phyloP scores from a whole-genome alignment of 768 basidiomycete genomes.

The Rhizopogon salebrosus region DNA sequence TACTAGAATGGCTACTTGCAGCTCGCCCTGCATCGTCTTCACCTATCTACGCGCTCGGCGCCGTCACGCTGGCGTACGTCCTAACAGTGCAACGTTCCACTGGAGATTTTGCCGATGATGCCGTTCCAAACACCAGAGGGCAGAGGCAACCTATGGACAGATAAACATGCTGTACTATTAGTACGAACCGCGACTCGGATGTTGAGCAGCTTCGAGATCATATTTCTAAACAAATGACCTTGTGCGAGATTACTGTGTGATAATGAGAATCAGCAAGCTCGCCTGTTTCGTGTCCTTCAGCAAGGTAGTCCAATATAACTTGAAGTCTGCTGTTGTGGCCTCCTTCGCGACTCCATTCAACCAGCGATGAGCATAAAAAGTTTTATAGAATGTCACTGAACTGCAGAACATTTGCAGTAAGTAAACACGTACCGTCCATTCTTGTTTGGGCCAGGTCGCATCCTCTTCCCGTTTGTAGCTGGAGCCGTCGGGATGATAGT shows the following conservation, averaged over 20 bases:
- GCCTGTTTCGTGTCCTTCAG: background rate
- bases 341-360: background rate
- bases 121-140: background rate
- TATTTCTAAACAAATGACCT: background rate
- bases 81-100: too few species aligned
- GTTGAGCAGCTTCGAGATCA: background rate
- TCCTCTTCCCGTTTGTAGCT: background rate
- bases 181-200: background rate
- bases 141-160: background rate
- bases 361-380: background rate
- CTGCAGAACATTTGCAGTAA: background rate
- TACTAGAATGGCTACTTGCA: too few species aligned
- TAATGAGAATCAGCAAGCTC: background rate
- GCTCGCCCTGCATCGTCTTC: too few species aligned
- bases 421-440: background rate
- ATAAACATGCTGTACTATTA: background rate
- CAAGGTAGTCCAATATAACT: background rate
- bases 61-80: too few species aligned
- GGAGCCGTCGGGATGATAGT: too few species aligned
- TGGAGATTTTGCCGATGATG: too few species aligned
- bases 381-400: background rate
- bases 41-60: too few species aligned
- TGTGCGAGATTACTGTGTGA: background rate
- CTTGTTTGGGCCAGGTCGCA: background rate
- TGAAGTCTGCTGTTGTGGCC: background rate